These are phyloP conservation scores for Gonapodya sp. DNA, from an alignment of 192 early-diverging fungal species.

Conservation along the genomic window DNA sequence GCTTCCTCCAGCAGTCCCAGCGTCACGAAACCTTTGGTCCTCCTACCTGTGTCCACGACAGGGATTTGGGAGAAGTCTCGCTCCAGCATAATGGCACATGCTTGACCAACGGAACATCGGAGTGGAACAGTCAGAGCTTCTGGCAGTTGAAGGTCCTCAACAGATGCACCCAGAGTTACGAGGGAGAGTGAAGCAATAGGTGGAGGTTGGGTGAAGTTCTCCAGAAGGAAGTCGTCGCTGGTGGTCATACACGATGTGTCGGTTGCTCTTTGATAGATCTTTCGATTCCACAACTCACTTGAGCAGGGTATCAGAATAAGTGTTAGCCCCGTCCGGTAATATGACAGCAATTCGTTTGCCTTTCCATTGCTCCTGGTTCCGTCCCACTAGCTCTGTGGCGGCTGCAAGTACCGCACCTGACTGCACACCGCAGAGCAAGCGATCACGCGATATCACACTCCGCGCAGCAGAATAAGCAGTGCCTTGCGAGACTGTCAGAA, in stretches of 20 bases:
- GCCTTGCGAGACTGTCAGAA: background rate
- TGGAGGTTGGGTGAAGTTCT: background rate
- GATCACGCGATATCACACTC: background rate
- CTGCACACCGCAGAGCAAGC: background rate
- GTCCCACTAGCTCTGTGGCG: background rate
- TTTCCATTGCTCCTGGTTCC: background rate
- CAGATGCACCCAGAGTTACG: conserved; percentile 36
- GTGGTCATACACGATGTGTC: too few species aligned
- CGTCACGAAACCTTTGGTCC: conserved; percentile 69
- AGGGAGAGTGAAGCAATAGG: background rate
- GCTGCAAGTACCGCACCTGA: background rate
- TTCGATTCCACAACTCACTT: too few species aligned
- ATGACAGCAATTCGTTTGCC: background rate
- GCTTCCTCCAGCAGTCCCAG: conserved; percentile 32
- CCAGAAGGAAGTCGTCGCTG: background rate
- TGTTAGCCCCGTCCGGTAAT: background rate
- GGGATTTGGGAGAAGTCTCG: conserved; percentile 84
- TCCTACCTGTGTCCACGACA: conserved; percentile 52
- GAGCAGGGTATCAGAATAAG: background rate
- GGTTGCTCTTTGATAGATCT: too few species aligned
- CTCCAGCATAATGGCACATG: conserved; percentile 65
- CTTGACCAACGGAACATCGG: conserved; percentile 41
- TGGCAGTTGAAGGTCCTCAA: conserved; percentile 77
- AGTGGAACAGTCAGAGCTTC: conserved; percentile 62
- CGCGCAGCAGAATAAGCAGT: background rate